Base-by-base conservation (phyloP, 2,329 filamentous ascomycete genomes). In the Cladophialophora yegresii region DNA sequence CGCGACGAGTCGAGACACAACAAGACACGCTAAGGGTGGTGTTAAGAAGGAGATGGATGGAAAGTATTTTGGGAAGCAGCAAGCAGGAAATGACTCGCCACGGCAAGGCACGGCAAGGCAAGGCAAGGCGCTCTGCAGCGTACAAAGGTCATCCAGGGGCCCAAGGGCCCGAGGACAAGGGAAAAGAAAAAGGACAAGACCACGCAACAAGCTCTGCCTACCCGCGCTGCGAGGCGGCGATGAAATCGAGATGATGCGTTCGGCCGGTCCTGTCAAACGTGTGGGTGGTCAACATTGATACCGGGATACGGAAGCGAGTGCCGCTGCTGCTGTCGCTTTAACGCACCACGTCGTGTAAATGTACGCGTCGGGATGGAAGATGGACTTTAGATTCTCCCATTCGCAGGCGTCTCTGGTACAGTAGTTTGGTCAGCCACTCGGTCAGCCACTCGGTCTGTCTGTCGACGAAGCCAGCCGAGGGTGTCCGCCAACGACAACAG, bases 261-360 rank as follows among this genome's bases (percentile, higher is more conserved):
- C 77, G 75, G 2, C 81, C 81, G 0, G 80, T 79, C 82, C 81
- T 84, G 80, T 79, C 82, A 80, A 84, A 10, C 81, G 82, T 83
- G 71, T 82, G 83, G 36, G 83, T 77, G 65, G 65, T 78, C 75
- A 3, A 81, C 81, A 33, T 75, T 28, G 26, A 3, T 28, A 28
- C 26, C 26, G 26, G 26, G 77, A 13, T 43, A n/a, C n/a, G 3
- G n/a, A n/a, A 13, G 10, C 40, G 3, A 6, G 3, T 28, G 26
- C 6, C 3, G 26, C 26, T 28, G 26, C 26, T 6, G 6, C 26
- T 28, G 26, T 28, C 26, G 26, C 3, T 3, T 43, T 3, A 43
- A 28, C 20, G 12, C 20, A 79, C 82, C 81, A 84, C 10, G 81
- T 82, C 0, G 81, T 83, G 71, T 82, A 83, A 32, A 83, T 78